Conservation (phyloP, 768 basidiomycete species). For the Leucocoprinus leucothites region DNA sequence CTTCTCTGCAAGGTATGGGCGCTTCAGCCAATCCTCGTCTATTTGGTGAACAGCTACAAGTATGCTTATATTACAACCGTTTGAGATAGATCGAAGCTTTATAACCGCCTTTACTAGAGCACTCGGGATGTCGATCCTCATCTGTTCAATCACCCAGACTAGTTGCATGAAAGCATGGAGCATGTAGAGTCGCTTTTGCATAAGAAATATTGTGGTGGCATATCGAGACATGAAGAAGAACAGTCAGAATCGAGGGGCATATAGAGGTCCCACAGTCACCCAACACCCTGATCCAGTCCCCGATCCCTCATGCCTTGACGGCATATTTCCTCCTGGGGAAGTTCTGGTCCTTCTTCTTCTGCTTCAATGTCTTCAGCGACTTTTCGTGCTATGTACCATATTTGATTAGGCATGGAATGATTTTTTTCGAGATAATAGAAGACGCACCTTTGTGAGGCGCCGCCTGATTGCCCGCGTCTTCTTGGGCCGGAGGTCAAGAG, state of each 20-base stretch:
- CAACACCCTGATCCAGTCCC: constrained; percentile 17
- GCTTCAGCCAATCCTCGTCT: too few relatives aligned
- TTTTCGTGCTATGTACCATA: constrained; percentile 61
- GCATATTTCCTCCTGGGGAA: constrained; percentile 94
- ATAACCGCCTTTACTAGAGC: too few relatives aligned
- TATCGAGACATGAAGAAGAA: constrained; percentile 20
- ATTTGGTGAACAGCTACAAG: too few relatives aligned
- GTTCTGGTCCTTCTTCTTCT: constrained; percentile 91
- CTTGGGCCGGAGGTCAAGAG: constrained; percentile 96
- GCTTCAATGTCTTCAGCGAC: constrained; percentile 86
- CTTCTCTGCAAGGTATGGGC: too few relatives aligned
- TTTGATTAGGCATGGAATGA: neutral
- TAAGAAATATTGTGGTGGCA: constrained; percentile 11
- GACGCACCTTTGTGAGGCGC: constrained; percentile 81
- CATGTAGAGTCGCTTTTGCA: constrained; percentile 11
- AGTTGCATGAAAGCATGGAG: neutral
- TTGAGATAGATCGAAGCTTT: too few relatives aligned
- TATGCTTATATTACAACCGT: too few relatives aligned
- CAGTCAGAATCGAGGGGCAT: constrained; percentile 19
- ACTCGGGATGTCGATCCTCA: too few relatives aligned
- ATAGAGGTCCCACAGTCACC: constrained; percentile 9
- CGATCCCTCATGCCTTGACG: constrained; percentile 74
- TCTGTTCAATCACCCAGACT: neutral
- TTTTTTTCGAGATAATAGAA: neutral
- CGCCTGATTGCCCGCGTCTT: constrained; percentile 98